Conservation (phyloP, 805 yeast species). For the Yarrowia porcina region DNA sequence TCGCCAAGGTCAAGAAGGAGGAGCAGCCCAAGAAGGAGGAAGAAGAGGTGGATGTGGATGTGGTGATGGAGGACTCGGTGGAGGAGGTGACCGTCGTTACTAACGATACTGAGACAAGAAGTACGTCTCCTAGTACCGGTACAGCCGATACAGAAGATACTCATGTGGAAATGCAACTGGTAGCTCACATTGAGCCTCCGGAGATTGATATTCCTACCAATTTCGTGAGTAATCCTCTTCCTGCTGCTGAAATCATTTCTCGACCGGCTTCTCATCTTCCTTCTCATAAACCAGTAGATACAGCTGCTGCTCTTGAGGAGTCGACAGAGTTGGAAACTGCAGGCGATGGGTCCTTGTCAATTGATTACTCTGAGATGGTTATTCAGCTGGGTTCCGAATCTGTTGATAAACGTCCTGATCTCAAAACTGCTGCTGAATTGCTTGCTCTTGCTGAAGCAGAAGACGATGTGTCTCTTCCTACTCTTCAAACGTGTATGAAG, state of each 20-base stretch:
- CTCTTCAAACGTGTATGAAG: constrained; percentile 13
- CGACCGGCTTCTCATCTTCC: background rate
- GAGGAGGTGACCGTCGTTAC: background rate
- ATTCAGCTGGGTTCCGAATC: constrained; percentile 6
- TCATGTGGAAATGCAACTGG: background rate
- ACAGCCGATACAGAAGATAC: background rate
- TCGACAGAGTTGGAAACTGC: constrained; percentile 8
- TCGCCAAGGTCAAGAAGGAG: background rate
- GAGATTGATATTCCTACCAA: background rate
- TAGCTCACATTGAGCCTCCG: background rate
- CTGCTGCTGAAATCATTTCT: background rate
- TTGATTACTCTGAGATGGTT: constrained; percentile 2
- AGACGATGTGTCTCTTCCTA: background rate
- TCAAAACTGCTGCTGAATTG: background rate
- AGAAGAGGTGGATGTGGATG: background rate
- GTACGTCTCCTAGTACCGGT: background rate
- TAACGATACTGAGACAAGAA: background rate
- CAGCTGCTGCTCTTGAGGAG: constrained; percentile 16
- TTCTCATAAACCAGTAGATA: background rate
- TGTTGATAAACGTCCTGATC: background rate
- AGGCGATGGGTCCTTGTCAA: background rate
- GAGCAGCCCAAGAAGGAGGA: background rate
- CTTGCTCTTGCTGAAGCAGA: background rate
- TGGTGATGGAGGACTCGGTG: background rate
- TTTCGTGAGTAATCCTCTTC: background rate